These are phyloP conservation scores for Trapa bicornis DNA, from an alignment of 345 rosid species.

Conservation along the genomic window DNA sequence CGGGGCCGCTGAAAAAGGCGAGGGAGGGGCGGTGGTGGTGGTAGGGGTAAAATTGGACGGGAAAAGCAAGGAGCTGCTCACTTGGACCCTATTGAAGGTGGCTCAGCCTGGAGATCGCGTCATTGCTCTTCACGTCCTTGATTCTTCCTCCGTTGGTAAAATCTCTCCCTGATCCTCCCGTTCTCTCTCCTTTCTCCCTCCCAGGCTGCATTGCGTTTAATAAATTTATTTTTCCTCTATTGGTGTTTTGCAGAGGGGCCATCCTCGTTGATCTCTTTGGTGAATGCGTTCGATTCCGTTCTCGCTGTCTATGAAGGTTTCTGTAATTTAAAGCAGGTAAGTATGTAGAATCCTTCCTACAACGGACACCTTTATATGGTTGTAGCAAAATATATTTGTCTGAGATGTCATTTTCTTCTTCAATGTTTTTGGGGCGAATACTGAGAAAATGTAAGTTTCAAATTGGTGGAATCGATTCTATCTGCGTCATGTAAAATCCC, in stretches of 20 bases:
- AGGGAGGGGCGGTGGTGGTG: conserved; percentile 31
- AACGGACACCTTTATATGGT: neutral
- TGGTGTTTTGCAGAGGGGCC: conserved; percentile 37
- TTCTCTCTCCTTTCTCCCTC: neutral
- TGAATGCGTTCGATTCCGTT: conserved; percentile 60
- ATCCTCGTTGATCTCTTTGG: conserved; percentile 55
- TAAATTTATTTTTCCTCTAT: neutral
- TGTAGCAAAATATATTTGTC: too few species aligned
- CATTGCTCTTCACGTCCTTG: conserved; percentile 79
- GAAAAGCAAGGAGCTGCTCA: conserved; percentile 60
- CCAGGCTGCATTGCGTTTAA: neutral
- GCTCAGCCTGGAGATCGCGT: conserved; percentile 72
- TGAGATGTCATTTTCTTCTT: too few species aligned
- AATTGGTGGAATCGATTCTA: too few species aligned
- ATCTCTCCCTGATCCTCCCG: neutral
- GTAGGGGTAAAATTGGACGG: conserved; percentile 75
- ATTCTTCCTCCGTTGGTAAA: conserved; percentile 24
- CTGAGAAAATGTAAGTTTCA: too few species aligned
- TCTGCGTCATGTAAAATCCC: too few species aligned
- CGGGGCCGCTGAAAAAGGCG: conserved; percentile 4
- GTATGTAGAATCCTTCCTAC: neutral
- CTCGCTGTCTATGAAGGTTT: conserved; percentile 82
- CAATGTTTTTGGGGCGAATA: too few species aligned
- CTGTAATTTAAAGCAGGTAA: conserved; percentile 88
- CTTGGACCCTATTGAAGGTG: conserved; percentile 79